Evolutionary conservation across 805 yeast genomes (phyloP).

Genomic region (Ogataea glucozyma): DNA sequence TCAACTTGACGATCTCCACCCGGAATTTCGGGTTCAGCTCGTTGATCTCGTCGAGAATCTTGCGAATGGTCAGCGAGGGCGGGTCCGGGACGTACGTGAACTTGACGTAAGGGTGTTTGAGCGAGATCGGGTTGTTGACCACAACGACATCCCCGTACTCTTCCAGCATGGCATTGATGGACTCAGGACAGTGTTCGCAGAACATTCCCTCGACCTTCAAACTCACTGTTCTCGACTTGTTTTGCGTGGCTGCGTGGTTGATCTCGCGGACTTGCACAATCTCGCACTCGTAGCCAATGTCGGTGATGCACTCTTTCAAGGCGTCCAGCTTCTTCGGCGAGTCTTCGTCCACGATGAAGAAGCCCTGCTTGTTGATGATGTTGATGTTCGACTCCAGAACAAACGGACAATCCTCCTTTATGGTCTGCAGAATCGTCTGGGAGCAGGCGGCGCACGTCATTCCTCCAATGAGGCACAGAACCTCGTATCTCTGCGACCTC

Average conservation of each 20-base stretch:
- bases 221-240: slow-evolving; percentile 55
- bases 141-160: slow-evolving; percentile 59
- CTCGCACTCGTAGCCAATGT: slow-evolving; percentile 65
- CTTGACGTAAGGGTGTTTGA: slow-evolving; percentile 56
- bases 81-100: slow-evolving; percentile 65
- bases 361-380: slow-evolving; percentile 60
- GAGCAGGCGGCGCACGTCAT: slow-evolving; percentile 74
- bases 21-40: slow-evolving; percentile 46
- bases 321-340: slow-evolving; percentile 37
- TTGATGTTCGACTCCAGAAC: slow-evolving; percentile 56
- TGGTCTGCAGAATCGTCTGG: slow-evolving; percentile 52
- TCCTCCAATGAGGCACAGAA: slow-evolving; percentile 67
- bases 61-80: slow-evolving; percentile 54
- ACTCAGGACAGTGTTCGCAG: slow-evolving; percentile 68
- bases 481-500: slow-evolving; percentile 47
- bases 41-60: slow-evolving; percentile 51
- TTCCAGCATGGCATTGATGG: slow-evolving; percentile 48
- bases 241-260: slow-evolving; percentile 48
- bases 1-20: slow-evolving; percentile 54
- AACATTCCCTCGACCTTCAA: slow-evolving; percentile 64
- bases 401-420: slow-evolving; percentile 46
- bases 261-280: slow-evolving; percentile 45
- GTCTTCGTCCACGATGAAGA: slow-evolving; percentile 53
- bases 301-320: slow-evolving; percentile 56
- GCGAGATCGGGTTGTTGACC: slow-evolving; percentile 54